These are phyloP conservation scores for Spergularia azorica DNA, from an alignment of 179 eudicot species.

Conservation along the genomic window DNA sequence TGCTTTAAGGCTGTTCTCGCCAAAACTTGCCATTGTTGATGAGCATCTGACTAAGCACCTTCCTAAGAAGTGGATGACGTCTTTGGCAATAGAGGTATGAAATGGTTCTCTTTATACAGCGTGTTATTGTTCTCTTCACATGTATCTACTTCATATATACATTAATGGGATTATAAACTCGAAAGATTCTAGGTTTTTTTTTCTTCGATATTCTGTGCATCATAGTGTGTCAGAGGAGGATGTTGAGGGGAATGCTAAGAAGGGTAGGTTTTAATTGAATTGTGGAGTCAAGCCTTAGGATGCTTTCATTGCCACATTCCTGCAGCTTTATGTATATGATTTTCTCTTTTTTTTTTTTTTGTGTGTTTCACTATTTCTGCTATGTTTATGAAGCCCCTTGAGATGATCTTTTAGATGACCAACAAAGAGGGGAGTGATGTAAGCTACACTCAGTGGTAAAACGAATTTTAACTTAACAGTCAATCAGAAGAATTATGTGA, in stretches of 20 bases:
- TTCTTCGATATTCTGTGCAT: no score
- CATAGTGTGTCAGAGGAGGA: neutral
- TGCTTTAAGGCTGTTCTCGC: constrained; percentile 79
- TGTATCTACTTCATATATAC: neutral
- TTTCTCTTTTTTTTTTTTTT: no score
- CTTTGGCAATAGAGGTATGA: constrained; percentile 76
- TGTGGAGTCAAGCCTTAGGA: neutral
- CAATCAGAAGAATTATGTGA: no score
- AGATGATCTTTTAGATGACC: no score
- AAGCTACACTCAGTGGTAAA: no score
- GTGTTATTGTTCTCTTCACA: neutral
- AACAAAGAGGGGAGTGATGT: no score
- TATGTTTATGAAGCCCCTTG: no score
- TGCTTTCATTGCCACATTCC: no score
- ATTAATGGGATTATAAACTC: neutral
- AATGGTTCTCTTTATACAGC: constrained; percentile 4
- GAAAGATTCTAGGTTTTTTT: neutral
- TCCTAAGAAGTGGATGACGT: constrained; percentile 90
- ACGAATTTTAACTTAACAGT: no score
- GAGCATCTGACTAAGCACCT: constrained; percentile 77
- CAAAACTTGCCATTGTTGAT: constrained; percentile 92
- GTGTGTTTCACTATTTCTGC: no score
- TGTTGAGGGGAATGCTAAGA: neutral
- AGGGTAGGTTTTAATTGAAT: neutral
- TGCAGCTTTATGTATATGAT: no score